Percentiles rank a stretch among this genome's conserved stretches.
These are phyloP conservation scores for Bonia amplexicaulis DNA, from an alignment of 176 grass and related monocot species.

Conservation along the genomic window DNA sequence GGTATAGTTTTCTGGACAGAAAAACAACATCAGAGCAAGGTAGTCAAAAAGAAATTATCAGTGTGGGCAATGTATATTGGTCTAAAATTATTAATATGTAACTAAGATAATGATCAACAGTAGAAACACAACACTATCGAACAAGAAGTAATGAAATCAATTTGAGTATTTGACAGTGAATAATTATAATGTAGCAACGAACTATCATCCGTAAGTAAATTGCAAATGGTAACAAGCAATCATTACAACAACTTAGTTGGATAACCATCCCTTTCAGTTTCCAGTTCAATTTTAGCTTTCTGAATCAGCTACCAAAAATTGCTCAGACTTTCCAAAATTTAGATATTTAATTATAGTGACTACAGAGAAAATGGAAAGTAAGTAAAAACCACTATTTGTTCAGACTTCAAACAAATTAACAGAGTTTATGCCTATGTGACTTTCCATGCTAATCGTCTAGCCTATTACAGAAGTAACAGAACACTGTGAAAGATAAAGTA, in stretches of 20 bases:
- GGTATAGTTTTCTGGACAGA: constrained; percentile 81
- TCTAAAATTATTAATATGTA: not conserved
- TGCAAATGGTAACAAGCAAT: not conserved
- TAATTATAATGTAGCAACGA: constrained; percentile 10
- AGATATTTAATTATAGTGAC: not conserved
- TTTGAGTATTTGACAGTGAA: not conserved
- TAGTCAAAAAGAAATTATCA: not conserved
- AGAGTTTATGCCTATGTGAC: not conserved
- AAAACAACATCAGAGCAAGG: constrained; percentile 21
- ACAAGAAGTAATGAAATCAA: not conserved
- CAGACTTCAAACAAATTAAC: not conserved
- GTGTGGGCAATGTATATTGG: not conserved
- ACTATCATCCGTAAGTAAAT: not conserved
- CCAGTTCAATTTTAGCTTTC: constrained; percentile 3
- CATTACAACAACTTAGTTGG: constrained; percentile 6
- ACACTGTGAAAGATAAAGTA: not conserved
- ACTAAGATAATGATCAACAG: not conserved
- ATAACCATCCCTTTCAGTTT: not conserved
- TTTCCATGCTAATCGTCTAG: constrained; percentile 6
- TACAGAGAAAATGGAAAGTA: constrained; percentile 3
- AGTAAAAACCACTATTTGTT: not conserved
- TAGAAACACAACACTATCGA: not conserved
- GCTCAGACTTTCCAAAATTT: not conserved
- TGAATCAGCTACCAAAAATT: not conserved
- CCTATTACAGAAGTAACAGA: not conserved